Evolutionary conservation across 108 stramenopile species (phyloP), one percentile per base, ranked within the genome.

Genomic region (Tribonema minus): DNA sequence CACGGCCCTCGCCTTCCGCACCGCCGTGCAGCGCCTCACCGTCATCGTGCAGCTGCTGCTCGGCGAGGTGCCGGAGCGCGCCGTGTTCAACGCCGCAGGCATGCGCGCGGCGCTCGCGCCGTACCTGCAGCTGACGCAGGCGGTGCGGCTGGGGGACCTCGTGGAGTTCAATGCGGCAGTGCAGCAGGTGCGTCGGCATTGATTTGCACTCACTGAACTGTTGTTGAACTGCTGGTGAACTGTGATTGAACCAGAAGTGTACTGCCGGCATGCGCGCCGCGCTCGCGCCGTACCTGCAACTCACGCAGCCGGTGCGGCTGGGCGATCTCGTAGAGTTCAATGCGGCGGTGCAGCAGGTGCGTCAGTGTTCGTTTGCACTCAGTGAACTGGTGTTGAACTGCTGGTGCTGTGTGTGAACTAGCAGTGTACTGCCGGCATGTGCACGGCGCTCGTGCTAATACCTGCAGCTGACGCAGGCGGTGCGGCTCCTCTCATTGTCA

Each of bases 1-100:
- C 76, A 92, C 94, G 6, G 98, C 91, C 2, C 70, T 92, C 23
- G 98, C 94, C 37, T 98, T 98, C 79, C 88, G 91, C 32, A 88
- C 92, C 54, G 84, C 91, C 62, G 91, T 88, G 12, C 93, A 95
- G 60, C 87, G 93, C 31, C 89, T 93, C 25, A 80, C 90, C 58
- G 82, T 94, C 31, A 89, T 98, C 2, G 98, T 98, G 3, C 70
- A 71, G 70, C 88, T 97, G 31, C 91, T 99, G 70, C 94, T 96
- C 91, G 98, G 98, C 30, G 95, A 96, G 67, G 93, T 97, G 64
- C 98, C 98, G 4, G 94, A 95, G 41, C 87, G 95, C 15, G 74
- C 84, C 71, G 85, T 90, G 25, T 98, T 98, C 87, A 29, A 59
- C 37, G 54, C 67, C 38, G 33, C 37, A 41, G 92, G 89, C 6